Conservation (phyloP, 257 asterid species). For the Buddleja alternifolia region DNA sequence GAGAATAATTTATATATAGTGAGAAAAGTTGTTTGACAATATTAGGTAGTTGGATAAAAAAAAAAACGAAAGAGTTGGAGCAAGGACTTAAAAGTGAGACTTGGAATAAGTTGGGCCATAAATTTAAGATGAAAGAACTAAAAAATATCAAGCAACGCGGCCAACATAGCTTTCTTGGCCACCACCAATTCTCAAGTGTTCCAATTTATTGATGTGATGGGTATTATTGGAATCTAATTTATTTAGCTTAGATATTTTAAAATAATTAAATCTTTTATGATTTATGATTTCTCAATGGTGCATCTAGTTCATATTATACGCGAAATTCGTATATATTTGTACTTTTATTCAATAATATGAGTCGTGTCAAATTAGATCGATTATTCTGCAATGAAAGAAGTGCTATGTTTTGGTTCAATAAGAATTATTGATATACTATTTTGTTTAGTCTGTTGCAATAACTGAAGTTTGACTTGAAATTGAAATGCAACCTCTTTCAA, state of each 20-base stretch:
- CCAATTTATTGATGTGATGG: neutral
- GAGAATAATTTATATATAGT: neutral
- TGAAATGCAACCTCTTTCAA: too few species aligned
- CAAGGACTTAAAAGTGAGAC: neutral
- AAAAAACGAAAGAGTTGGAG: neutral
- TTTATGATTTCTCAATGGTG: neutral
- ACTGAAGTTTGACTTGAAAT: too few species aligned
- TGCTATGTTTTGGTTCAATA: too few species aligned
- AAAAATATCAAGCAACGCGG: constrained; percentile 30
- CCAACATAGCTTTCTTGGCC: constrained; percentile 25
- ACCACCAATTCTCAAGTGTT: constrained; percentile 21
- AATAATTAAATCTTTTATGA: neutral
- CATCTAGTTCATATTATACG: too few species aligned
- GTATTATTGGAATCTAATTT: neutral
- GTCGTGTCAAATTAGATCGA: too few species aligned
- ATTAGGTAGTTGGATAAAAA: neutral
- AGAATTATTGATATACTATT: too few species aligned
- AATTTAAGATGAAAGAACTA: constrained; percentile 20
- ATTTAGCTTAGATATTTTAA: neutral
- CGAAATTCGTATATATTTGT: too few species aligned
- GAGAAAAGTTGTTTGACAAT: neutral
- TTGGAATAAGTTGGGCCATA: constrained; percentile 35
- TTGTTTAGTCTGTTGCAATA: too few species aligned
- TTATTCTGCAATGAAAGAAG: too few species aligned
- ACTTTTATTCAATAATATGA: too few species aligned